Conservation (phyloP, 1,139 yeast genomes). For the Scheffersomyces cryptocercus region DNA sequence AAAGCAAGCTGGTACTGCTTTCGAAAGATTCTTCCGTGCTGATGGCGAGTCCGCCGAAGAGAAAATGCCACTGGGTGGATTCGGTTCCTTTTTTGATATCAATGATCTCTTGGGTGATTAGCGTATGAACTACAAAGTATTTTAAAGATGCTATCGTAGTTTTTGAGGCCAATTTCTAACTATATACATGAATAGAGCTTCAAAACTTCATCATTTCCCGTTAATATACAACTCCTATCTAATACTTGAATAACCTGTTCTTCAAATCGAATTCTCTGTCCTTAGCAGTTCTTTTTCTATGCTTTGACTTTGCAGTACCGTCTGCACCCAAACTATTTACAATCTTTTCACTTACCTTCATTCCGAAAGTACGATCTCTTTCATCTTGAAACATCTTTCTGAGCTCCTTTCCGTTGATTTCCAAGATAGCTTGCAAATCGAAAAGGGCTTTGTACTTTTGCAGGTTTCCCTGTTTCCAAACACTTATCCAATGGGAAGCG, state of each 20-base stretch:
- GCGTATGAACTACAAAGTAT: background rate
- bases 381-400: conserved; percentile 29
- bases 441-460: conserved; percentile 34
- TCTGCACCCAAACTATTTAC: conserved; percentile 41
- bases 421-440: conserved; percentile 38
- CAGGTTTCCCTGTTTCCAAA: conserved; percentile 63
- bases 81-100: conserved; percentile 35
- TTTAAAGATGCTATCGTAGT: no score
- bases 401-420: conserved; percentile 27
- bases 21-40: conserved; percentile 10
- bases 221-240: background rate
- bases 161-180: no score
- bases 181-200: background rate
- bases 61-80: conserved; percentile 15
- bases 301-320: conserved; percentile 36
- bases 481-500: conserved; percentile 67
- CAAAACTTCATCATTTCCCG: no score
- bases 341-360: conserved; percentile 32
- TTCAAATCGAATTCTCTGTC: conserved; percentile 45
- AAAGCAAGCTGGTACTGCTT: conserved; percentile 10
- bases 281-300: conserved; percentile 46
- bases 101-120: conserved; percentile 21
- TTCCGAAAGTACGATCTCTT: conserved; percentile 27
- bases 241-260: conserved; percentile 42
- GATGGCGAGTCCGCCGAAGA: conserved; percentile 8